phyloP scores from a whole-genome alignment of 2,329 filamentous ascomycete species.

The Penicillium sp. region DNA sequence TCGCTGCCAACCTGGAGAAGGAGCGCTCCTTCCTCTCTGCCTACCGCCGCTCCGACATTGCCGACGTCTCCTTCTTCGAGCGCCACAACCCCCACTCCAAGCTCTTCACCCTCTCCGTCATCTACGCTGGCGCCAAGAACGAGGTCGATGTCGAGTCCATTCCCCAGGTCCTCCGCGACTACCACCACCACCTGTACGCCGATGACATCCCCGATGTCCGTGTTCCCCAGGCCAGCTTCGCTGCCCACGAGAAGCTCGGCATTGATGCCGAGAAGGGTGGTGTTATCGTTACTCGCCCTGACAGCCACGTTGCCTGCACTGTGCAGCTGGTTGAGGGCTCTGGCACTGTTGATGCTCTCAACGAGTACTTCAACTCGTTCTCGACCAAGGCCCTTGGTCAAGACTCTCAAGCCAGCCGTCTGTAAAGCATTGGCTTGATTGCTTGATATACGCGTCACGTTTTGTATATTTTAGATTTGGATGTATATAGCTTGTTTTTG shows the following conservation, averaged over 20 bases:
- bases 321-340: conserved; percentile 74
- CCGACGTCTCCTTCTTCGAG: conserved; percentile 74
- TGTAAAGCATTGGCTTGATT: conserved; percentile 30
- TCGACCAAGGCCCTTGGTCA: conserved; percentile 61
- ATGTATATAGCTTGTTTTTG: conserved; percentile 31
- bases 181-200: conserved; percentile 82
- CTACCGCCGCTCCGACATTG: conserved; percentile 68
- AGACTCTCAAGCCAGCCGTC: conserved; percentile 43
- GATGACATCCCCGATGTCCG: conserved; percentile 79
- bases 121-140: conserved; percentile 72
- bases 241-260: conserved; percentile 88
- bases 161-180: conserved; percentile 73
- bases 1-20: conserved; percentile 68
- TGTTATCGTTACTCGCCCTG: conserved; percentile 82
- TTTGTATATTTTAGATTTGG: conserved; percentile 27
- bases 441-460: conserved; percentile 15
- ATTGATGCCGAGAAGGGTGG: conserved; percentile 74
- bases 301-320: conserved; percentile 84
- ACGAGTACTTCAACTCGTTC: conserved; percentile 80
- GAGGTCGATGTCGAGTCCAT: conserved; percentile 77
- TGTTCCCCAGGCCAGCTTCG: conserved; percentile 71
- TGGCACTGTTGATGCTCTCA: conserved; percentile 80
- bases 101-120: conserved; percentile 79
- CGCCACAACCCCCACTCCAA: conserved; percentile 81
- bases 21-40: conserved; percentile 74